phyloP scores from a whole-genome alignment of 2,329 filamentous ascomycete species.

The Trichophyton simii region DNA sequence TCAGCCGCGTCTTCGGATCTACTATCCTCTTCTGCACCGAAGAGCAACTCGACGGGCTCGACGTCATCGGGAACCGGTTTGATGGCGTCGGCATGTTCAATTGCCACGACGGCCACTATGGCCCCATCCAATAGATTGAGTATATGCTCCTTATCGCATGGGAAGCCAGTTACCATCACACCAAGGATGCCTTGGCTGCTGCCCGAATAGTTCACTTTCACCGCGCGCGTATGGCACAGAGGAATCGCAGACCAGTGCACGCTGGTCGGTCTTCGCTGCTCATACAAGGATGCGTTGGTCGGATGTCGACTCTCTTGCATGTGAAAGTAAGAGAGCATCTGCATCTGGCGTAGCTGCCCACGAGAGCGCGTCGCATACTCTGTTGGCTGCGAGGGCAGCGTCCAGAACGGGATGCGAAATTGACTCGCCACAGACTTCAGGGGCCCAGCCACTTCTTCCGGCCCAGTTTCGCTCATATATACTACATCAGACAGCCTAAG shows the following conservation, averaged over 20 bases:
- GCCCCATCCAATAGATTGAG: slow-evolving; percentile 41
- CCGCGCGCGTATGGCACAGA: slow-evolving; percentile 35
- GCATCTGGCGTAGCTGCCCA: slow-evolving; percentile 44
- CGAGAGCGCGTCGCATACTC: slow-evolving; percentile 37
- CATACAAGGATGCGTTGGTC: slow-evolving; percentile 14
- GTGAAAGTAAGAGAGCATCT: slow-evolving; percentile 51
- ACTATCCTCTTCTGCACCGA: not conserved
- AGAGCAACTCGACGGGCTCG: not conserved
- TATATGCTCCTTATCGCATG: slow-evolving; percentile 36
- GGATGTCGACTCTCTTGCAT: slow-evolving; percentile 17
- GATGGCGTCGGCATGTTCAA: slow-evolving; percentile 29
- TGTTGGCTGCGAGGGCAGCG: slow-evolving; percentile 35
- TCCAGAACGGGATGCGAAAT: slow-evolving; percentile 29
- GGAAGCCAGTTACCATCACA: slow-evolving; percentile 41
- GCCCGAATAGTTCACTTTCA: slow-evolving; percentile 40
- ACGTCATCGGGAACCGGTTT: not conserved
- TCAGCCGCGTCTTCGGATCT: not conserved
- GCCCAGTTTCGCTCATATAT: slow-evolving; percentile 41
- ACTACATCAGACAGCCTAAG: slow-evolving; percentile 41
- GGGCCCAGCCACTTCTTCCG: slow-evolving; percentile 31
- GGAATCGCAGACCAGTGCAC: slow-evolving; percentile 36
- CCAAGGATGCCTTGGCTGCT: slow-evolving; percentile 35
- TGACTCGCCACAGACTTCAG: slow-evolving; percentile 28
- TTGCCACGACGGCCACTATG: slow-evolving; percentile 41
- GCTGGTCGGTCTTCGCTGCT: slow-evolving; percentile 7